Conservation (phyloP, 1,284 basidiomycete genomes). For the Wolfiporia cocos region DNA sequence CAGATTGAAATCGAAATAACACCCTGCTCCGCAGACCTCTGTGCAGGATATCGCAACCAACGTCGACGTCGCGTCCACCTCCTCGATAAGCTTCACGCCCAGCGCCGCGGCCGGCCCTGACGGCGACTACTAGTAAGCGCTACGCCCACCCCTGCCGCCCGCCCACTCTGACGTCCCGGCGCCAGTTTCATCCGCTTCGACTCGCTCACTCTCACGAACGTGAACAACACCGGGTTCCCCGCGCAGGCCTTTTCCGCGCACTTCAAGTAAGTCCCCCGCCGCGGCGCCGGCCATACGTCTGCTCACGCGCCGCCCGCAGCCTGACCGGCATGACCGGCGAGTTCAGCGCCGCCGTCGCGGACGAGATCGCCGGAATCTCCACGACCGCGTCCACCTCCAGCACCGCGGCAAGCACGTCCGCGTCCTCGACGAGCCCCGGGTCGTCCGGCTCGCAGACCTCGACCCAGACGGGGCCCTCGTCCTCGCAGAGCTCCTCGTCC, state of each 20-base stretch:
- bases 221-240: conserved; percentile 43
- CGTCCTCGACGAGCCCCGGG: conserved; percentile 18
- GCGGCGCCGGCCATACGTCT: not conserved
- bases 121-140: conserved; percentile 50
- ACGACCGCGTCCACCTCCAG: conserved; percentile 10
- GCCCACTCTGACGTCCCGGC: not conserved
- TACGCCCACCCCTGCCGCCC: not conserved
- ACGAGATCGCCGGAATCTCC: conserved; percentile 36
- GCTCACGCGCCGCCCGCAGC: conserved; percentile 26
- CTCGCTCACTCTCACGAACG: conserved; percentile 47
- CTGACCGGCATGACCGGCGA: conserved; percentile 57
- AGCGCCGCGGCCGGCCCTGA: conserved; percentile 57
- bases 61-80: conserved; percentile 56
- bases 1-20: no score
- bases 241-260: conserved; percentile 78
- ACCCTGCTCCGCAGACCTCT: conserved; percentile 48
- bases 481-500: no score
- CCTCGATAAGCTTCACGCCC: conserved; percentile 52
- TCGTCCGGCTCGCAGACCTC: conserved; percentile 17
- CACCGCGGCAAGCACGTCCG: conserved; percentile 10
- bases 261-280: conserved; percentile 47
- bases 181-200: conserved; percentile 71
- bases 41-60: conserved; percentile 55
- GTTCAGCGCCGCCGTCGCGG: conserved; percentile 47
- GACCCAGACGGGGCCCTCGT: conserved; percentile 9